Evolutionary conservation across 2,329 filamentous ascomycete genomes (phyloP).

Genomic region (Pestalotiopsis sp.): DNA sequence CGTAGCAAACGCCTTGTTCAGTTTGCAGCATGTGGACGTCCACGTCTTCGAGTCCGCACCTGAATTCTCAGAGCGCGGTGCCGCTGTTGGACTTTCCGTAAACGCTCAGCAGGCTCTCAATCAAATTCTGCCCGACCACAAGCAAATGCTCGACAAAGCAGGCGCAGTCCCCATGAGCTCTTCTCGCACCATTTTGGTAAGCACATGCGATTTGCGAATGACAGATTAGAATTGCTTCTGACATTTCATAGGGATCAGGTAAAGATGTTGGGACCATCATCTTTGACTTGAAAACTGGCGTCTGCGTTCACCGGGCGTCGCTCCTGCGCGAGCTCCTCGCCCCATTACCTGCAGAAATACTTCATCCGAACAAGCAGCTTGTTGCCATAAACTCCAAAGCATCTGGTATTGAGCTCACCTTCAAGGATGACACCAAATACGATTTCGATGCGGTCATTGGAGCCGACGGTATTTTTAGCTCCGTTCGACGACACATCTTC

Average conservation of each 20-base stretch:
- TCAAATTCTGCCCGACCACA: neutral
- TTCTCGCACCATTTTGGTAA: neutral
- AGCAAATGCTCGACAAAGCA: neutral
- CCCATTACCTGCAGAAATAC: neutral
- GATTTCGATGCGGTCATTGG: neutral
- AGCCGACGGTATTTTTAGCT: neutral
- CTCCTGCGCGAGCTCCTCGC: neutral
- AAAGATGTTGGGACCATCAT: neutral
- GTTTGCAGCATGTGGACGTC: neutral
- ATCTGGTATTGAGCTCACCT: neutral
- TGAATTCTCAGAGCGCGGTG: neutral
- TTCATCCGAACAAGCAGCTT: neutral
- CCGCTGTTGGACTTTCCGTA: neutral
- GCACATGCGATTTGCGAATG: neutral
- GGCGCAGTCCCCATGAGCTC: neutral
- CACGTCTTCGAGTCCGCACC: neutral
- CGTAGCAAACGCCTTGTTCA: neutral
- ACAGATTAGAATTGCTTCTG: neutral
- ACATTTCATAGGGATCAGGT: neutral
- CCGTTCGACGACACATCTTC: neutral
- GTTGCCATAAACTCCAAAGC: neutral
- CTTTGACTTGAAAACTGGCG: neutral
- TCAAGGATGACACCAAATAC: neutral
- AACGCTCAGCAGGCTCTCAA: neutral
- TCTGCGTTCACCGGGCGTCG: neutral